These are phyloP conservation scores for Jacaranda mimosifolia DNA, from an alignment of 257 asterid genomes.

Conservation along the genomic window DNA sequence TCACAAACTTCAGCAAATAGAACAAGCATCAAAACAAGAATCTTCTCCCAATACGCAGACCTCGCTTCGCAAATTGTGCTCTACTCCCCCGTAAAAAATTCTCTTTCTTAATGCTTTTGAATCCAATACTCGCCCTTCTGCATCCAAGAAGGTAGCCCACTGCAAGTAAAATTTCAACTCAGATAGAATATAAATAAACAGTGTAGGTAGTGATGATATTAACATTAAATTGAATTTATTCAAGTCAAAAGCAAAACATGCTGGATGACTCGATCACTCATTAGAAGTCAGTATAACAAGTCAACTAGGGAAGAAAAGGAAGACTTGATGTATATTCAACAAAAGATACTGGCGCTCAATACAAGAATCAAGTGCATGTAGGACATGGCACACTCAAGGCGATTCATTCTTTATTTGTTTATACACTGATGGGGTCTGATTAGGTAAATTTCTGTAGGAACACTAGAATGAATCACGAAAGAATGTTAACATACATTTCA, in stretches of 20 bases:
- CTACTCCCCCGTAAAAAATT: constrained; percentile 94
- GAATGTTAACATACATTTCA: neutral
- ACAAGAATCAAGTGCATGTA: too few species aligned
- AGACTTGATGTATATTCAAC: neutral
- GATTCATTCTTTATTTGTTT: neutral
- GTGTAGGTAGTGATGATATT: constrained; percentile 9
- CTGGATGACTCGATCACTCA: constrained; percentile 12
- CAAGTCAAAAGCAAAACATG: constrained; percentile 16
- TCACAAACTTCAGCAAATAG: constrained; percentile 20
- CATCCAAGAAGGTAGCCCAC: constrained; percentile 92
- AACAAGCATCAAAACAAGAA: constrained; percentile 28
- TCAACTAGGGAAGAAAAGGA: constrained; percentile 1
- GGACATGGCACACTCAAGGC: too few species aligned
- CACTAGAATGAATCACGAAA: neutral
- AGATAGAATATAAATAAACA: constrained; percentile 35
- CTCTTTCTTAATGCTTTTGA: constrained; percentile 72
- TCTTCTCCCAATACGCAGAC: constrained; percentile 47
- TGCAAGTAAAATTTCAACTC: constrained; percentile 47
- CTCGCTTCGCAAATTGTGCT: constrained; percentile 79
- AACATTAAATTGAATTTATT: constrained; percentile 5
- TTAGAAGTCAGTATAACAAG: neutral
- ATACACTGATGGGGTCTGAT: neutral
- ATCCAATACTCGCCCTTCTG: constrained; percentile 85
- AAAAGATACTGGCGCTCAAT: neutral
- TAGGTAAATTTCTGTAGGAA: neutral